Evolutionary conservation across 2,329 filamentous ascomycete species (phyloP), one percentile per base, ranked within the genome.

Genomic region (Neonectria faginata): DNA sequence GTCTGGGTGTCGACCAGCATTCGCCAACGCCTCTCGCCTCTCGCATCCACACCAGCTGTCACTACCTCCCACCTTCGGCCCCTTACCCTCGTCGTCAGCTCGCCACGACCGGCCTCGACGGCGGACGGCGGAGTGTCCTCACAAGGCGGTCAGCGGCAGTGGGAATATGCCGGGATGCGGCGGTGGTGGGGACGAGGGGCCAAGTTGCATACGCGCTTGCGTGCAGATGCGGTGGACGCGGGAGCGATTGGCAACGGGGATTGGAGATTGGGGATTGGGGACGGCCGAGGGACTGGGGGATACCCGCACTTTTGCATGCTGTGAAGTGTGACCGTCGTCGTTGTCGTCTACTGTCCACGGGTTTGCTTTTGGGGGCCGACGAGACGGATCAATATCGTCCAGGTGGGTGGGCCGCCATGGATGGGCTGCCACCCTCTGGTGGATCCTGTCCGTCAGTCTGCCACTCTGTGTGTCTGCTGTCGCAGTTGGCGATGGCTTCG

Each of bases 281-380:
- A 65, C 18, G 22, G 31, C 27, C 44, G 20, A 51, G 33, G 51
- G 27, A 52, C 45, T 66, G 50, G 57, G 57, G 68, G 66, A 67
- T 63, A 59, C 64, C 50, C 50, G 64, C 68, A 71, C 63, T 36
- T 52, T 33, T 57, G 47, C 57, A 67, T 47, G 63, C 39, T 62
- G 56, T 65, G 68, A 62, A 68, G 45, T 58, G 48, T 56, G 41
- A 65, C 52, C 25, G 16, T 11, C 31, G 10, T 12, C 10, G 10
- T 31, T 9, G 29, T 16, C 33, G 5, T 39, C 36, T n/a, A 39
- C 7, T 14, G 39, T 42, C n/a, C 18, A 33, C 31, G 48, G 29
- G 27, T 31, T 33, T 33, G 31, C 31, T n/a, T 60, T 57, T 57
- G 57, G 66, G 54, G 47, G 60, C 45, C 39, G 22, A 11, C 27